Percentiles rank a stretch among this genome's conserved stretches.
phyloP scores from a whole-genome alignment of 768 basidiomycete species.

The Trametes maxima region DNA sequence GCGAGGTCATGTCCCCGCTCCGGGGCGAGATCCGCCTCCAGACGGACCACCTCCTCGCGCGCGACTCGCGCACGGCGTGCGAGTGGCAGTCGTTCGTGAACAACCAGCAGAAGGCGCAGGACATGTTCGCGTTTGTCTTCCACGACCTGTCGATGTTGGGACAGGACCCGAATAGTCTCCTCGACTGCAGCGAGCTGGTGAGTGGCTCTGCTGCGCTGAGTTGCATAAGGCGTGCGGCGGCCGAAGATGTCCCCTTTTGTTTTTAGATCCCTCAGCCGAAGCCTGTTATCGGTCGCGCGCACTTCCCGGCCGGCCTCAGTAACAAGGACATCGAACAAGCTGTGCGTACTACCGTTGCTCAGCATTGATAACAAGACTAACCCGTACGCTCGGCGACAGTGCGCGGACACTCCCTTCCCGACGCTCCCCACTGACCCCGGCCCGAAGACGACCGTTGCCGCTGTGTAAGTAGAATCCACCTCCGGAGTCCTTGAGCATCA shows the following conservation, averaged over 20 bases:
- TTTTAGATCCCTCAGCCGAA: conserved; percentile 11
- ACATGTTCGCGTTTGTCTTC: conserved; percentile 19
- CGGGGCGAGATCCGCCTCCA: conserved; percentile 37
- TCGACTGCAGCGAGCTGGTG: conserved; percentile 21
- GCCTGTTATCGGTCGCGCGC: conserved; percentile 7
- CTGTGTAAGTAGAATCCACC: conserved; percentile 14
- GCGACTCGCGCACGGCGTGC: conserved; percentile 38
- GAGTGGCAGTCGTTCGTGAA: conserved; percentile 35
- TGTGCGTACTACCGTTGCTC: conserved; percentile 9
- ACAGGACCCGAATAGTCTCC: conserved; percentile 12
- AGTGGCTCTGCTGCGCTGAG: background rate
- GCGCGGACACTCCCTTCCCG: conserved; percentile 24
- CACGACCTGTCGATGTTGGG: conserved; percentile 15
- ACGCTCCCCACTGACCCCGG: conserved; percentile 25
- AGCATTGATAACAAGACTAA: background rate
- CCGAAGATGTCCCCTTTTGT: background rate
- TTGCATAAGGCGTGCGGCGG: too few relatives aligned
- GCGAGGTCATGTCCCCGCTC: conserved; percentile 34
- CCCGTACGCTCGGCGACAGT: background rate
- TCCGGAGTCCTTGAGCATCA: too few relatives aligned
- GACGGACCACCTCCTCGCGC: conserved; percentile 34
- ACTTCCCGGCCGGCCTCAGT: conserved; percentile 28
- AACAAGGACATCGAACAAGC: conserved; percentile 29
- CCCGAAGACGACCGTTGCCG: conserved; percentile 21
- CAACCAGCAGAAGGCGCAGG: conserved; percentile 18